Evolutionary conservation across 2,329 filamentous ascomycete genomes (phyloP), one percentile per base, ranked within the genome.

Genomic region (Paraconiothyrium sp.): DNA sequence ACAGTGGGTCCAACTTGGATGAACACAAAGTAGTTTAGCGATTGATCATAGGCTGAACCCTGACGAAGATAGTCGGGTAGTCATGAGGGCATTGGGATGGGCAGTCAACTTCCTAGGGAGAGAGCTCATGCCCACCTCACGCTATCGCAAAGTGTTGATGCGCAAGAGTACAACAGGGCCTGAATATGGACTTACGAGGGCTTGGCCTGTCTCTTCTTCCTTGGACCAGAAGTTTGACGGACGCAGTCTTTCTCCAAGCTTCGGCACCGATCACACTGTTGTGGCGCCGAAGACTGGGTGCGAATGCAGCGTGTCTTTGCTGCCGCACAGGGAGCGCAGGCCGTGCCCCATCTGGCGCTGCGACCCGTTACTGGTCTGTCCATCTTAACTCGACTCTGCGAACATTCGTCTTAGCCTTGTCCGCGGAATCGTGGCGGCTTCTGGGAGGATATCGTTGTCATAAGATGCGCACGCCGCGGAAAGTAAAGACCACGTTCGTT

Each of bases 301-400:
- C 58, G 58, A 55, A 60, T 60, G 58, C 58, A 60, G 39, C 58
- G 49, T 60, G 58, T 55, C 58, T 60, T 60, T 55, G 58, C 58
- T 55, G 39, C 51, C 37, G 58, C 58, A 55, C 58, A 60, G 6
- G 58, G 58, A 50, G 49, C 58, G 51, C 58, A 60, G 50, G 58
- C 58, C 32, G 58, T 41, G 51, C 58, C 58, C 58, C 58, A 60
- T 60, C 58, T 55, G 43, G 58, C 58, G 57, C 57, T 59, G n/a
- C 57, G 57, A 59, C 35, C 49, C 37, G 35, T 54, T 48, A 54
- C 54, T 59, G 57, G 57, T 59, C 47, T 59, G 57, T 59, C 49
- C 57, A 59, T 59, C 57, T 52, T 52, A 52, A 46, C 37, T 59
- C 55, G 55, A 57, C 55, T 57, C 55, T 57, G 44, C 55, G 50